Conservation (phyloP, 2,329 filamentous ascomycete species). For the Pseudonectria buxi region DNA sequence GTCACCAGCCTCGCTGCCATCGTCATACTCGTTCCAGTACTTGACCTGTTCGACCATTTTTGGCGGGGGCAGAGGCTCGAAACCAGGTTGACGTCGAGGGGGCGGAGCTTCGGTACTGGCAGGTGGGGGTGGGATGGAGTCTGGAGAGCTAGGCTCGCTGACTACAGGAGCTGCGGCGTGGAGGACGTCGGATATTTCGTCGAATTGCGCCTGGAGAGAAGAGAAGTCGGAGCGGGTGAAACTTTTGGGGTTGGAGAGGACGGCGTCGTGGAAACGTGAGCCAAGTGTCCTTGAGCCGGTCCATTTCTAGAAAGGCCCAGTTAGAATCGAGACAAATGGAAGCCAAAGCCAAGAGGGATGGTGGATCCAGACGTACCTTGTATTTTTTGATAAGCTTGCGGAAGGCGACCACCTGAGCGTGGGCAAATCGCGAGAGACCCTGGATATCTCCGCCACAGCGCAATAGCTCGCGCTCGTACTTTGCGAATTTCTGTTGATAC, state of each 20-base stretch:
- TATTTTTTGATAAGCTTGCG: constrained; percentile 84
- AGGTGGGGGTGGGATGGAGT: constrained; percentile 14
- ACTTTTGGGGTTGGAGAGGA: constrained; percentile 61
- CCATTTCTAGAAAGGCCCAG: constrained; percentile 56
- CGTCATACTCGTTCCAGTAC: constrained; percentile 86
- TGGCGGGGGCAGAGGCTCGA: constrained; percentile 26
- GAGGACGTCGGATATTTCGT: constrained; percentile 42
- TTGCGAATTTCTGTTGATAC: constrained; percentile 45
- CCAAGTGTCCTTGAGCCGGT: constrained; percentile 63
- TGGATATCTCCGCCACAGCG: constrained; percentile 65
- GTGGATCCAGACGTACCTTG: constrained; percentile 34
- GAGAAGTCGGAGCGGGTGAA: constrained; percentile 63
- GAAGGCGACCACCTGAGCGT: constrained; percentile 69
- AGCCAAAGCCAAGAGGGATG: not conserved
- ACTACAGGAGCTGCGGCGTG: constrained; percentile 37
- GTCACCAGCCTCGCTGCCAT: constrained; percentile 63
- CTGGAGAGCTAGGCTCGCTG: constrained; percentile 34
- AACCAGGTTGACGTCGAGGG: constrained; percentile 18
- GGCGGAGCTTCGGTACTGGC: constrained; percentile 21
- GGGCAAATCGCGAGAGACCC: constrained; percentile 63
- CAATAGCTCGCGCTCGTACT: constrained; percentile 45
- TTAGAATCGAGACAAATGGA: constrained; percentile 1
- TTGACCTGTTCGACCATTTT: constrained; percentile 27
- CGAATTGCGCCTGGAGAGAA: constrained; percentile 43
- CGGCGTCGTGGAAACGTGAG: constrained; percentile 57